A percentile compares a stretch with the other conserved stretches of the same genome.
Conservation (phyloP, 2,329 filamentous ascomycete genomes). For the Parascedosporium putredinis region DNA sequence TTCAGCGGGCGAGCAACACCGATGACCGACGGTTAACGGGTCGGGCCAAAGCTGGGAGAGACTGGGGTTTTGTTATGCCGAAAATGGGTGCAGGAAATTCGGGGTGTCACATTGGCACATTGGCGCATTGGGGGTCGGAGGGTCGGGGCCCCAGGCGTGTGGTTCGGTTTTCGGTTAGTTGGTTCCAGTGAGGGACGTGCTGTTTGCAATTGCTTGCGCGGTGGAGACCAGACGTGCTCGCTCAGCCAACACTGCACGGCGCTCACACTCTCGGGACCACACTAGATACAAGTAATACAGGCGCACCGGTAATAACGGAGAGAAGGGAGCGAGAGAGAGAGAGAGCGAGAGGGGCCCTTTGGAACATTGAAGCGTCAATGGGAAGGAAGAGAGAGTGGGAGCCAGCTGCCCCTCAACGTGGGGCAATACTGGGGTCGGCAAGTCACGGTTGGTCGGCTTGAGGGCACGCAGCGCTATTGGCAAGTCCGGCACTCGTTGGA, state of each 20-base stretch:
- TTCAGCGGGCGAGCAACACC: no score
- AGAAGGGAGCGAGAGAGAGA: background rate
- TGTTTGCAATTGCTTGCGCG: background rate
- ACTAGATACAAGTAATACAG: no score
- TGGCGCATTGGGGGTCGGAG: no score
- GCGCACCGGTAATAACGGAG: no score
- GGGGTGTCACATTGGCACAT: constrained; percentile 1
- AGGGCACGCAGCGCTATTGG: background rate
- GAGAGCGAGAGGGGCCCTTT: background rate
- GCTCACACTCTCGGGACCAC: no score
- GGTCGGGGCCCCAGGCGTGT: background rate
- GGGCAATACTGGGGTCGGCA: background rate
- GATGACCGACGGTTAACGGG: background rate
- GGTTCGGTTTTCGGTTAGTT: background rate
- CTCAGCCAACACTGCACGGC: no score
- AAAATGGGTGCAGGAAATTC: background rate
- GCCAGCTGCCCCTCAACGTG: no score
- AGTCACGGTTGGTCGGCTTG: background rate
- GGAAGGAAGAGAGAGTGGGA: no score
- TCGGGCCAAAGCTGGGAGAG: background rate
- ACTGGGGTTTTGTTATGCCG: background rate
- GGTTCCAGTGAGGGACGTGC: background rate
- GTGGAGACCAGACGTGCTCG: no score
- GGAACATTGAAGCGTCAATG: background rate
- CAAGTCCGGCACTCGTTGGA: background rate